A percentile compares a stretch with the other conserved stretches of the same genome.
phyloP scores from a whole-genome alignment of 495 filamentous ascomycete species.

The Aspergillus egyptiacus region DNA sequence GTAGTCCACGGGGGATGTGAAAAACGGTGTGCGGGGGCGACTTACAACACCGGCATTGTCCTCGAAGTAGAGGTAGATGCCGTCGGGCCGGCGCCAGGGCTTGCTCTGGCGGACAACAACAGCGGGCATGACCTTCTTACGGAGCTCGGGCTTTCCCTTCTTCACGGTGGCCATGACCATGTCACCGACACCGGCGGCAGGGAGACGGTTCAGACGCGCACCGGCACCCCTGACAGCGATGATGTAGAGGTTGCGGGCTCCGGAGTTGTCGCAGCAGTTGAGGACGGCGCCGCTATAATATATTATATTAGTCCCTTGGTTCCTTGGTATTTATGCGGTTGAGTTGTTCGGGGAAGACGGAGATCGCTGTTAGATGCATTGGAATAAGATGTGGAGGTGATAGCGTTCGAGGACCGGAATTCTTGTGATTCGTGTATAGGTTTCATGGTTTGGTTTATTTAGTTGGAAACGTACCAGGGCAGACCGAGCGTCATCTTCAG shows the following conservation, averaged over 20 bases:
- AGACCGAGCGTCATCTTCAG: slow-evolving; percentile 99
- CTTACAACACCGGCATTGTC: slow-evolving; percentile 96
- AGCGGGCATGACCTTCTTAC: slow-evolving; percentile 99
- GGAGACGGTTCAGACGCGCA: slow-evolving; percentile 96
- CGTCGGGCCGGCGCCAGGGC: slow-evolving; percentile 96
- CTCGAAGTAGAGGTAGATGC: slow-evolving; percentile 99
- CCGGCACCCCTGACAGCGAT: slow-evolving; percentile 99
- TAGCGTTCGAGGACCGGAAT: neutral
- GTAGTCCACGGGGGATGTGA: too few relatives aligned
- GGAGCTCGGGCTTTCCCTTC: slow-evolving; percentile 99
- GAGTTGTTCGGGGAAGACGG: neutral
- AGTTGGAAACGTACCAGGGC: slow-evolving; percentile 88
- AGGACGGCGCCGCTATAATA: slow-evolving; percentile 79
- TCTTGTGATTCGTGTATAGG: slow-evolving; percentile 3
- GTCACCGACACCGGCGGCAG: slow-evolving; percentile 95
- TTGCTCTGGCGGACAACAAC: slow-evolving; percentile 98
- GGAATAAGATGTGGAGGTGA: neutral
- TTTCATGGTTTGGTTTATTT: slow-evolving; percentile 14
- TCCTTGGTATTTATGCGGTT: neutral
- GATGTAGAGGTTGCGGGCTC: slow-evolving; percentile 99
- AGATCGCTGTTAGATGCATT: neutral
- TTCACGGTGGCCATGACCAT: slow-evolving; percentile 99
- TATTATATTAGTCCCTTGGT: slow-evolving; percentile 20
- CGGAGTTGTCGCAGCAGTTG: slow-evolving; percentile 98
- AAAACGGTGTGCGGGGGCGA: neutral